A percentile compares a stretch with the other conserved stretches of the same genome.
phyloP scores from a whole-genome alignment of 257 asterid genomes.

The Salvia splendens region DNA sequence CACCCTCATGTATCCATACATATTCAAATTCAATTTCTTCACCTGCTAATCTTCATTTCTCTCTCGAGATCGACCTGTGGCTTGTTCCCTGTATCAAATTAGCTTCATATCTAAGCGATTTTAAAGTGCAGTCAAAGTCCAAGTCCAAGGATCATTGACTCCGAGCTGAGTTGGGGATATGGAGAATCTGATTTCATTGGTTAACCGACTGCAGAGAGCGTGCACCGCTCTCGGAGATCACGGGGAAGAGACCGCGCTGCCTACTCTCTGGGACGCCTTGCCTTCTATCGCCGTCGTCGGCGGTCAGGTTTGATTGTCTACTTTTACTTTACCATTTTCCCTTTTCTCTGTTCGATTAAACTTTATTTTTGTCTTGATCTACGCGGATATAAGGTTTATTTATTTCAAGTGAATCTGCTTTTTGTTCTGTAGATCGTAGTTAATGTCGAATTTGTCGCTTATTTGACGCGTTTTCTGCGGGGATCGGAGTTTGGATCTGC shows the following conservation, averaged over 20 bases:
- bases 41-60: neutral
- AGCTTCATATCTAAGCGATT: slow-evolving; percentile 14
- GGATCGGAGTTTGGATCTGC: slow-evolving; percentile 33
- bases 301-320: slow-evolving; percentile 67
- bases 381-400: slow-evolving; percentile 4
- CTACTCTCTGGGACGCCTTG: slow-evolving; percentile 96
- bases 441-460: slow-evolving; percentile 12
- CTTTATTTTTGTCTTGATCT: slow-evolving; percentile 29
- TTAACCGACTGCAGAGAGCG: slow-evolving; percentile 88
- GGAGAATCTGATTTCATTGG: slow-evolving; percentile 89
- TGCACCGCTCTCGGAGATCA: slow-evolving; percentile 96
- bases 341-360: neutral
- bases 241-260: slow-evolving; percentile 85
- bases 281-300: slow-evolving; percentile 97
- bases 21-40: slow-evolving; percentile 32
- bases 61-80: slow-evolving; percentile 35
- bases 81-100: neutral
- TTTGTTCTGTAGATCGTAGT: slow-evolving; percentile 23
- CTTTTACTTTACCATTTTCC: neutral
- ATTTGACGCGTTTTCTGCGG: slow-evolving; percentile 23
- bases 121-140: slow-evolving; percentile 31
- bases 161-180: slow-evolving; percentile 43
- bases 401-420: neutral
- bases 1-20: neutral
- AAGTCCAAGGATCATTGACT: slow-evolving; percentile 40